These are phyloP conservation scores for Wickerhamiella siamensis DNA, from an alignment of 805 yeast species.

Conservation along the genomic window DNA sequence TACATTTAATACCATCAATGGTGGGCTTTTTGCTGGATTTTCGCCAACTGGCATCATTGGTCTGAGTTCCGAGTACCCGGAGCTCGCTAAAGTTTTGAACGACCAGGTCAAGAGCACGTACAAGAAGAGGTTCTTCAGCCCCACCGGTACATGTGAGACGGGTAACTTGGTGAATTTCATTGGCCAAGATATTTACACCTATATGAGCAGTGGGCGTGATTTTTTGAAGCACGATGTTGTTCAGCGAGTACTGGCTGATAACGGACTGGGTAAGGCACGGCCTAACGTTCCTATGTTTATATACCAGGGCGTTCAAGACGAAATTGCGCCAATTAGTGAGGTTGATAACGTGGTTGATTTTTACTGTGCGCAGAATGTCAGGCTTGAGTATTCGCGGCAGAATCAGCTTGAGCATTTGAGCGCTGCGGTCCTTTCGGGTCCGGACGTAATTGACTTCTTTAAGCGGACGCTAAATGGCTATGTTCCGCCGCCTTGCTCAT, in stretches of 20 bases:
- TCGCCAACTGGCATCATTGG: constrained; percentile 20
- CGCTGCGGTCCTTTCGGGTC: neutral
- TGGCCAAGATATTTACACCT: constrained; percentile 13
- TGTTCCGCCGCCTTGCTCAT: neutral
- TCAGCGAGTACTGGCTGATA: constrained; percentile 10
- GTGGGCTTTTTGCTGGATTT: constrained; percentile 17
- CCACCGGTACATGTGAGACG: constrained; percentile 10
- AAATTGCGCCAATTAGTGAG: constrained; percentile 10
- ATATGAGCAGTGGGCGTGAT: constrained; percentile 9
- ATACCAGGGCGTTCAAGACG: constrained; percentile 20
- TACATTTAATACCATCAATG: constrained; percentile 12
- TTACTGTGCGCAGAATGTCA: constrained; percentile 13
- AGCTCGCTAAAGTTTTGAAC: constrained; percentile 10
- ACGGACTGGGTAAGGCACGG: constrained; percentile 14
- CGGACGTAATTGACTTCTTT: neutral
- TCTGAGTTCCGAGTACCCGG: constrained; percentile 18
- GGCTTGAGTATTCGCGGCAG: neutral
- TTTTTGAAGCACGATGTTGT: constrained; percentile 8
- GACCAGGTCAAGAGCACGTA: constrained; percentile 8
- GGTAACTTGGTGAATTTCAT: constrained; percentile 9
- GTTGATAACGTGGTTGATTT: constrained; percentile 11
- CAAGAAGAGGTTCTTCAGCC: constrained; percentile 9
- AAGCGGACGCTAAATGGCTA: neutral
- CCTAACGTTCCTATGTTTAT: constrained; percentile 17
- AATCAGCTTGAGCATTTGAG: neutral